Percentiles rank a stretch among this genome's conserved stretches.
Conservation (phyloP, 768 basidiomycete genomes). For the Pisolithus sp. region DNA sequence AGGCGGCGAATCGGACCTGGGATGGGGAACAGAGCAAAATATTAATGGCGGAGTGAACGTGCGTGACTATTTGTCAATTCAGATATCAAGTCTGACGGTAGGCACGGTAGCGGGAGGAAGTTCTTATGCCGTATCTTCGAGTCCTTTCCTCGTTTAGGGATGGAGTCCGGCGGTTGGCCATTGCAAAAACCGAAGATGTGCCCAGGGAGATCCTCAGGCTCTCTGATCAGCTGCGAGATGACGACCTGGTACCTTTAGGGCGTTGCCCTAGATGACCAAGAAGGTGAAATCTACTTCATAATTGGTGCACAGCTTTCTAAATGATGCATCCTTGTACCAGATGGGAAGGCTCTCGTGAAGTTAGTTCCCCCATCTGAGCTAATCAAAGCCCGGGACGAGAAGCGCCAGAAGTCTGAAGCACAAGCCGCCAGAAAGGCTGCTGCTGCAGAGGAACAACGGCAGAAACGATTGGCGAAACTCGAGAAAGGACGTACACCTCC, state of each 20-base stretch:
- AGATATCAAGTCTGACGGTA: background rate
- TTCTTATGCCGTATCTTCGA: conserved; percentile 85
- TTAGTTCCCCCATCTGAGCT: conserved; percentile 78
- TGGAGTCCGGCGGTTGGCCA: conserved; percentile 76
- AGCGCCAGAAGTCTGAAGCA: conserved; percentile 64
- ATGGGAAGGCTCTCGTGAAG: conserved; percentile 94
- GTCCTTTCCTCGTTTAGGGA: conserved; percentile 88
- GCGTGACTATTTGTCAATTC: conserved; percentile 29
- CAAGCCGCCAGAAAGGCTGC: conserved; percentile 79
- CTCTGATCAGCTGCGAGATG: conserved; percentile 85
- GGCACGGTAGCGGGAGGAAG: conserved; percentile 64
- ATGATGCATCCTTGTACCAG: conserved; percentile 31
- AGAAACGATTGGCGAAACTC: conserved; percentile 69
- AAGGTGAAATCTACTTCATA: conserved; percentile 46
- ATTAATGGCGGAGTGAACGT: conserved; percentile 34
- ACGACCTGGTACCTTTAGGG: conserved; percentile 89
- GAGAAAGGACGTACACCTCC: conserved; percentile 79
- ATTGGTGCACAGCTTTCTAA: background rate
- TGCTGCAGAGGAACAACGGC: conserved; percentile 53
- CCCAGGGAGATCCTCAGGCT: conserved; percentile 78
- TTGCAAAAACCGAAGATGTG: conserved; percentile 57
- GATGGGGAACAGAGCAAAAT: conserved; percentile 73
- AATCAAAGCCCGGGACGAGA: conserved; percentile 83
- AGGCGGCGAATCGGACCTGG: conserved; percentile 59
- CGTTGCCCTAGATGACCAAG: conserved; percentile 94